Base-by-base conservation (phyloP, 345 rosid species). In the Physaria fendleri region DNA sequence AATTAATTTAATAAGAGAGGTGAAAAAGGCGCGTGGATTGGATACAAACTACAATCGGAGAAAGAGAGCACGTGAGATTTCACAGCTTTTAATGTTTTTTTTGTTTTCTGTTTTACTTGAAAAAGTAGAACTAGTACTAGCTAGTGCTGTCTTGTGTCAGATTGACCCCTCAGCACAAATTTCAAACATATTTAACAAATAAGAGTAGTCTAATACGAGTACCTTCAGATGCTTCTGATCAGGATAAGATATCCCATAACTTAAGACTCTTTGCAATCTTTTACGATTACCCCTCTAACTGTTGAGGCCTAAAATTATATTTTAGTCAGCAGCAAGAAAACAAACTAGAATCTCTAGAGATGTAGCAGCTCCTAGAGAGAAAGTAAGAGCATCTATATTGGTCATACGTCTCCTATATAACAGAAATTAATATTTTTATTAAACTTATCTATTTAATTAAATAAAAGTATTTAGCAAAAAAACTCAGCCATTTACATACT, bases 261-360 rank as follows among this genome's bases (percentile, higher is more conserved):
- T n/a, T n/a, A n/a, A n/a, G n/a, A 94, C 99, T 77, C 99, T 87
- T 64, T 93, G 97, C 68, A 89, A 76, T 69, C 97, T 94, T 72
- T 90, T 97, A 51, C 92, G 92, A 71, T 73, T 65, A 21, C 93
- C 97, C 77, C 90, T 84, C 99, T 97, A 43, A 97, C 96, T 33
- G 96, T 82, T 33, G 97, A 94, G 78, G 99, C 99, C 99, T 94
- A 74, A 42, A 72, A 66, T 59, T 60, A 15, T 34, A 47, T 2
- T 22, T 37, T 34, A 7, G 55, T 59, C 45, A 71, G 45, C 30
- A 17, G n/a, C 27, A 33, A 39, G 32, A 73, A 62, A 20, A 10
- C 8, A 56, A 65, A 49, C 59, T 56, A 24, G 59, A 63, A 55
- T 34, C 48, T 8, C 34, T 52, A 54, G 57, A 39, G 38, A 62